A percentile compares a stretch with the other conserved stretches of the same genome.
Evolutionary conservation across 2,329 filamentous ascomycete species (phyloP).

Genomic region (Kalaharituber pfeilii): DNA sequence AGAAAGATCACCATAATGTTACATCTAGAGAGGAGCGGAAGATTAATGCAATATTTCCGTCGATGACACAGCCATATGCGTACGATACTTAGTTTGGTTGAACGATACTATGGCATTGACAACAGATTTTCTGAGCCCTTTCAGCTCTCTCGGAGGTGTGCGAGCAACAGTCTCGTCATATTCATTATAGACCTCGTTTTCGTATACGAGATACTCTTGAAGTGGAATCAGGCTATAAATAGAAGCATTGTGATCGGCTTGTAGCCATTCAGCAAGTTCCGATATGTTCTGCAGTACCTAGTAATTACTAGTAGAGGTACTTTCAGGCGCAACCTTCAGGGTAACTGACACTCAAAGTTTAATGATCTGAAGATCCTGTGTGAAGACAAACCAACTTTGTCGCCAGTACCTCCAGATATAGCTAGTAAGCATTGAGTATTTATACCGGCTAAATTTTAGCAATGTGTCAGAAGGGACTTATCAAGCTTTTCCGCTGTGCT

Average conservation of each 20-base stretch:
- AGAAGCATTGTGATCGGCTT: slow-evolving; percentile 54
- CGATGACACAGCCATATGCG: slow-evolving; percentile 48
- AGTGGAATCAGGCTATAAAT: slow-evolving; percentile 59
- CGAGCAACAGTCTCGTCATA: slow-evolving; percentile 41
- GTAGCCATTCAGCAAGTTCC: slow-evolving; percentile 51
- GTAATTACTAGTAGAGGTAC: slow-evolving; percentile 11
- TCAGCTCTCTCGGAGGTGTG: slow-evolving; percentile 40
- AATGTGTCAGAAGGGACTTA: too few relatives aligned
- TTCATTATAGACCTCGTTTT: slow-evolving; percentile 48
- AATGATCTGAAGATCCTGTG: slow-evolving; percentile 49
- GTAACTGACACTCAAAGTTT: slow-evolving; percentile 47
- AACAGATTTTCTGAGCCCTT: slow-evolving; percentile 46
- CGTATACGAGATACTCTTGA: slow-evolving; percentile 55
- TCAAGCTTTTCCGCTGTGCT: slow-evolving; percentile 93
- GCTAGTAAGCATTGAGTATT: too few relatives aligned
- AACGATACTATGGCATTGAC: slow-evolving; percentile 54
- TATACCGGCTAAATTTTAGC: too few relatives aligned
- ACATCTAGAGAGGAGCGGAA: slow-evolving; percentile 53
- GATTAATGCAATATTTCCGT: slow-evolving; percentile 53
- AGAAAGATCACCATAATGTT: too few relatives aligned
- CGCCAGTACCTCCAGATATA: slow-evolving; percentile 59
- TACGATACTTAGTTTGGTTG: too few relatives aligned
- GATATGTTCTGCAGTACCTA: slow-evolving; percentile 51
- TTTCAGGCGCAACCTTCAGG: not conserved
- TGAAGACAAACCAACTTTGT: slow-evolving; percentile 55